Conservation (phyloP, 2,329 filamentous ascomycete genomes). For the Colletotrichum liriopes region DNA sequence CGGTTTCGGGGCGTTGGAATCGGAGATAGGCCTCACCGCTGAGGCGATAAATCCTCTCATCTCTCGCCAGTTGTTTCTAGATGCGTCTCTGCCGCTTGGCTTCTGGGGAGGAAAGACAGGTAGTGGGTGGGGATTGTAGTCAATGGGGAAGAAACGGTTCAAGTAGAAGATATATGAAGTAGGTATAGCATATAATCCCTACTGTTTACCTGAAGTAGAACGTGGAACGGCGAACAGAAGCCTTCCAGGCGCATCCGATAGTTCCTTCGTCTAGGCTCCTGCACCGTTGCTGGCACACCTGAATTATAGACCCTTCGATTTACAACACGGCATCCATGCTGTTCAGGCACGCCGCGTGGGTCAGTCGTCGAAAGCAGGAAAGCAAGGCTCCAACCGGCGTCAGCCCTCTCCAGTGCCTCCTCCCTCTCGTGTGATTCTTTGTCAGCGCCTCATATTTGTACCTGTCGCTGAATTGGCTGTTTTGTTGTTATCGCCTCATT, state of each 20-base stretch:
- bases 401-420: background rate
- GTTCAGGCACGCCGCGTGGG: background rate
- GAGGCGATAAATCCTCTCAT: background rate
- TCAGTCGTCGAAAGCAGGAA: background rate
- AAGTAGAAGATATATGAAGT: constrained; percentile 7
- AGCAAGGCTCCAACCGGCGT: background rate
- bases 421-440: background rate
- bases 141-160: background rate
- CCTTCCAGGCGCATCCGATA: constrained; percentile 1
- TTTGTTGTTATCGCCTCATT: background rate
- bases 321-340: background rate
- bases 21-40: background rate
- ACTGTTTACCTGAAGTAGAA: constrained; percentile 10
- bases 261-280: constrained; percentile 9
- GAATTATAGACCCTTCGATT: background rate
- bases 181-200: background rate
- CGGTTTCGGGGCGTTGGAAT: background rate
- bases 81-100: background rate
- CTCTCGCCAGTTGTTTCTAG: background rate
- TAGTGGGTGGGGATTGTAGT: background rate
- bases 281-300: constrained; percentile 11
- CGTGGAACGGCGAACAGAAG: constrained; percentile 9
- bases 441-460: background rate
- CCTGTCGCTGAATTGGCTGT: background rate
- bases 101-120: background rate